Base-by-base conservation (phyloP, 495 filamentous ascomycete genomes). In the Articulospora tetracladia region DNA sequence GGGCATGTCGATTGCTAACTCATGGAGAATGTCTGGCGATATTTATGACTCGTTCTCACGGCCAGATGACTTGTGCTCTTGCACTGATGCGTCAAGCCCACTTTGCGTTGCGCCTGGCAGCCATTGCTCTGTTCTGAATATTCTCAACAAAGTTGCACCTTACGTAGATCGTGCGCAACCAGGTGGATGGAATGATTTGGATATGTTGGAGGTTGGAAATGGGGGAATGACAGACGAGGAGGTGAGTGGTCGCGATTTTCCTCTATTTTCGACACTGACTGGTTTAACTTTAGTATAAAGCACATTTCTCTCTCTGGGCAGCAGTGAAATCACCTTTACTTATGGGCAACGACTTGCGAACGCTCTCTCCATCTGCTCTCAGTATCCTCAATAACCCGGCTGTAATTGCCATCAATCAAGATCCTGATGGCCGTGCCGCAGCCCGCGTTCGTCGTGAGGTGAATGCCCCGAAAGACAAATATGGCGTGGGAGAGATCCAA, bases 21-120 rank as follows among this genome's bases (percentile, higher is more conserved):
- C 77, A 0, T 83, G 78, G 73, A 69, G 82, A n/a, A 82, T 77
- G 55, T 72, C 71, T 12, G 79, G 79, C 19, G 82, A 85, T 60
- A 76, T 82, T 60, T 75, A 68, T 28, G 57, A 64, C 53, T 47
- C 52, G 0, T 64, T 64, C 66, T 74, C 57, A 1, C 26, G 61
- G 10, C 61, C 61, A 17, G 61, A 64, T 47, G 61, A 55, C 17
- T 68, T 71, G n/a, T 73, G 77, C 56, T 70, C 70, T 32, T 75
- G 73, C 53, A 62, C 61, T 20, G 54, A 55, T 53, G 49, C 67
- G 0, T 54, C 69, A 12, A 68, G 67, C 26, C 69, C 75, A 6
- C 69, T 73, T 22, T 83, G 80, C 62, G 66, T 70, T 11, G 70
- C 72, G 46, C 74, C 80, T 3, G 80, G 80, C 8, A 80, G 72